Evolutionary conservation across 768 basidiomycete species (phyloP).

Genomic region (Hirschioporus abietinus): DNA sequence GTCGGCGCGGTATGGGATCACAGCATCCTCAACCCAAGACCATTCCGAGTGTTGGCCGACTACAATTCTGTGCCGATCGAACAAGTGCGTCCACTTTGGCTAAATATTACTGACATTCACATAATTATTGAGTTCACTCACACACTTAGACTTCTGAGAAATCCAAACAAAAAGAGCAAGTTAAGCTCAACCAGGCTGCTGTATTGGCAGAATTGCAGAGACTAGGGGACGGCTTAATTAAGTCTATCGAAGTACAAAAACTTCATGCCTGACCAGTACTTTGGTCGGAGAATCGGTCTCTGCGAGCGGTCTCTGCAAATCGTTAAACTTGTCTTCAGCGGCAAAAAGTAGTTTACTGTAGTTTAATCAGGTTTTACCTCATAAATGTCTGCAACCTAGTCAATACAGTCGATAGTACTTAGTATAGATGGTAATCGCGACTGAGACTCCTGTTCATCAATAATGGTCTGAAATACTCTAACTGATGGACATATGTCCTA

Average conservation of each 20-base stretch:
- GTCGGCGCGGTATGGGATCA: constrained; percentile 91
- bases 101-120: neutral
- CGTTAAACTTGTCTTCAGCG: too few relatives aligned
- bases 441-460: neutral
- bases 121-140: neutral
- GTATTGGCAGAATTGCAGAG: constrained; percentile 73
- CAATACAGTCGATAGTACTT: neutral
- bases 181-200: constrained; percentile 59
- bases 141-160: constrained; percentile 6
- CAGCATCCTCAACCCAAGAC: constrained; percentile 47
- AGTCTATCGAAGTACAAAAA: constrained; percentile 30
- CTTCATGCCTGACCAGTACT: constrained; percentile 1
- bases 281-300: neutral
- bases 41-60: constrained; percentile 78
- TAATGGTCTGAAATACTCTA: neutral
- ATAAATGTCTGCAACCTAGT: too few relatives aligned
- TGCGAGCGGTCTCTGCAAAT: too few relatives aligned
- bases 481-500: neutral
- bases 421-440: neutral
- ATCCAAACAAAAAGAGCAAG: constrained; percentile 50
- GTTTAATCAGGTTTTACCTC: neutral
- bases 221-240: constrained; percentile 65
- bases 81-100: constrained; percentile 23
- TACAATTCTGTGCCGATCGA: constrained; percentile 62
- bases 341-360: neutral